Base-by-base conservation (phyloP, 1,284 basidiomycete genomes). In the Microbotryum silenes-acaulis region DNA sequence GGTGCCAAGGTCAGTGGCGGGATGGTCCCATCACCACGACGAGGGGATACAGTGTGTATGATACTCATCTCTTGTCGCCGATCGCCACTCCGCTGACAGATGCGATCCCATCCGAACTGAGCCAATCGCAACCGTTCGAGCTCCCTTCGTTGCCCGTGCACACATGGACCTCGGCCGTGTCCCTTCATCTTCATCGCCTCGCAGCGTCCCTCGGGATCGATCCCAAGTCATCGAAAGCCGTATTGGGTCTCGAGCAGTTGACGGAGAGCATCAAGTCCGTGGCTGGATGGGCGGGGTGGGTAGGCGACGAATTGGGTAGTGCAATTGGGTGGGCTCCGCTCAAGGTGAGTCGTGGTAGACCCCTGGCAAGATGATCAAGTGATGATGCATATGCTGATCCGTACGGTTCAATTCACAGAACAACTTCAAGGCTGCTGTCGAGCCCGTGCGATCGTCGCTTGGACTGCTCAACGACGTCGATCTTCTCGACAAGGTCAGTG, bases 121-220 rank as follows among this genome's bases (percentile, higher is more conserved):
- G 20, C 31, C 23, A 23, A 9, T 23, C 42, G 7, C 8, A 23
- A 16, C 29, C 57, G 1, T 47, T 45, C 57, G 21, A 27, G 7
- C 51, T 69, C 46, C 63, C 67, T 9, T 51, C 61, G n/a, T 56
- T 69, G 27, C 50, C 65, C 20, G 9, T 52, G 8, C 44, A 54
- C 27, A 63, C 65, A n/a, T 69, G 67, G 65, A 52, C 59, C 48
- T 51, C 65, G 9, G 54, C 58, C 46, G 7, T 69, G 52, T 48
- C 65, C 1, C 61, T 69, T 33, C 68, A 69, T 51, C 60, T 69
- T n/a, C 60, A 65, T 56, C 65, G 66, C 25, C 58, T 69, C 57
- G 62, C 61, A 29, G 37, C 47, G 45, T 46, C 57, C 3, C 59
- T 68, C 31, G 57, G 52, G 2, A 21, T 64, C 54, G 31, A 50